Conservation (phyloP, 2,329 filamentous ascomycete genomes). For the Colletotrichum sublineola region DNA sequence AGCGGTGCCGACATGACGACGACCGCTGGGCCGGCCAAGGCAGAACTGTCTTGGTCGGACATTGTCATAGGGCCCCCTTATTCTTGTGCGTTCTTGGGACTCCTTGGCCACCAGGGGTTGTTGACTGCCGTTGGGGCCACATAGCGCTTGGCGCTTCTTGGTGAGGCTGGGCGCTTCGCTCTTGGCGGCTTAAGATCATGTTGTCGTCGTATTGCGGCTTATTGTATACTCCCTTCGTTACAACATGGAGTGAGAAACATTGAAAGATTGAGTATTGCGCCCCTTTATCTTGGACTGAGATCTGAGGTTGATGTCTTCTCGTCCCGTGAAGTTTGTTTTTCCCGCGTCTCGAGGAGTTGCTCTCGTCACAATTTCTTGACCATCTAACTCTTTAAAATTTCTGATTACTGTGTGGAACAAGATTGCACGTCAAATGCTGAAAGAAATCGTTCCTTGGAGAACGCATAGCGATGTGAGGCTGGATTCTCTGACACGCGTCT, state of each 20-base stretch:
- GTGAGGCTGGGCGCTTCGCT: conserved; percentile 34
- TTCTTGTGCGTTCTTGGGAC: conserved; percentile 20
- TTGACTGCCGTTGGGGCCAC: conserved; percentile 24
- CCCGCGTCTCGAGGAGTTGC: background rate
- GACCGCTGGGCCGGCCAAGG: conserved; percentile 25
- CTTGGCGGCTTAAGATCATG: conserved; percentile 32
- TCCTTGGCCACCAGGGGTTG: conserved; percentile 29
- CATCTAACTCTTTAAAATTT: no score
- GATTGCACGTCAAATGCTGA: background rate
- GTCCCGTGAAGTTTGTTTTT: background rate
- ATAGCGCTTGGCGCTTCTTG: conserved; percentile 35
- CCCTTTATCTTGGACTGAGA: no score
- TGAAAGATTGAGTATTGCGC: background rate
- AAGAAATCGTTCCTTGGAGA: no score
- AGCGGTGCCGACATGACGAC: conserved; percentile 21
- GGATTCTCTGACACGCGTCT: background rate
- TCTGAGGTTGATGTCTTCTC: background rate
- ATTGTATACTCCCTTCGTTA: background rate
- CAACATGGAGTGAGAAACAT: background rate
- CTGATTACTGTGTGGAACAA: no score
- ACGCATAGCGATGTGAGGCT: background rate
- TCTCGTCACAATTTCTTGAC: no score
- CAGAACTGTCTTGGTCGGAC: conserved; percentile 20
- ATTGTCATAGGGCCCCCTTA: conserved; percentile 5
- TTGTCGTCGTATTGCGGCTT: conserved; percentile 1